Conservation (phyloP, 225 moss, liverwort and hornwort species). For the Pseudisothecium myosuroides region DNA sequence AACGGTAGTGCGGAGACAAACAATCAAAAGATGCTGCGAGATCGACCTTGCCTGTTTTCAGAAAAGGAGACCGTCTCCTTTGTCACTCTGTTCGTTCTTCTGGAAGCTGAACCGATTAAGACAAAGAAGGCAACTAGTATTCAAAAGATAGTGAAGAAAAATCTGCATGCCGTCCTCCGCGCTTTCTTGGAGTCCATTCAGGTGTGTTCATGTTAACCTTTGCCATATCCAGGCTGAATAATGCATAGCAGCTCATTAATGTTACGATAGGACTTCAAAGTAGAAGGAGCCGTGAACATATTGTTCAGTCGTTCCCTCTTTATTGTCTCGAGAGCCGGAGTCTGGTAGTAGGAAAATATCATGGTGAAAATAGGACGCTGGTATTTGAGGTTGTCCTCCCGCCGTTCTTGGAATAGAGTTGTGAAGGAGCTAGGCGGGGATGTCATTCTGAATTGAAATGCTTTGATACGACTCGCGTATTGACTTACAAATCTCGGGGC, state of each 20-base stretch:
- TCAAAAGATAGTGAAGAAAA: background rate
- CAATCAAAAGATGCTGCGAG: background rate
- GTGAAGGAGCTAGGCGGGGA: background rate
- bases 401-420: background rate
- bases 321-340: too few relatives aligned
- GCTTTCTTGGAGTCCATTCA: constrained; percentile 27
- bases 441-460: background rate
- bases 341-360: background rate
- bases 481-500: background rate
- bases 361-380: background rate
- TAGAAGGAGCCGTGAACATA: background rate
- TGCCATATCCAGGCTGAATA: background rate
- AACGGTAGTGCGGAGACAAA: background rate
- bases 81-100: constrained; percentile 13
- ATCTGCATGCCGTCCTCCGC: constrained; percentile 5
- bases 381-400: background rate
- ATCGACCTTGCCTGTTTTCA: background rate
- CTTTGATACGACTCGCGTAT: background rate
- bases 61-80: constrained; percentile 12
- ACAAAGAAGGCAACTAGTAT: background rate
- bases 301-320: background rate
- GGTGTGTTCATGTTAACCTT: background rate
- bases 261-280: background rate
- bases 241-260: background rate
- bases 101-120: background rate